These are phyloP conservation scores for Pisolithus orientalis DNA, from an alignment of 768 basidiomycete species.

Conservation along the genomic window DNA sequence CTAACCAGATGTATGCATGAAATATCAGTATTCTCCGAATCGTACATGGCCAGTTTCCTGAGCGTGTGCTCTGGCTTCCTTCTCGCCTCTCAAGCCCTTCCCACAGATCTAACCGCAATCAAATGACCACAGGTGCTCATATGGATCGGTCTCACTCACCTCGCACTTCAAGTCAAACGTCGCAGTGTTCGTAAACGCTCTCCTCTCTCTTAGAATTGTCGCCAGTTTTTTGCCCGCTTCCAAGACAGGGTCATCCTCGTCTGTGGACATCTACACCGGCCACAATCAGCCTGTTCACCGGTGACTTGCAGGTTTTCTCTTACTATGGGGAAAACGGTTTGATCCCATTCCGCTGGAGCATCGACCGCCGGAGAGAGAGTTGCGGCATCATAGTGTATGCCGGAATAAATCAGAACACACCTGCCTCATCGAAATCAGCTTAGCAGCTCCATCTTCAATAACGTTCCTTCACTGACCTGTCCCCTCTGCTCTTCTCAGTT, in stretches of 20 bases:
- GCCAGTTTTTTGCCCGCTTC: constrained; percentile 68
- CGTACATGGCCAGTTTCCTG: constrained; percentile 76
- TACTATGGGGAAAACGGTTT: constrained; percentile 70
- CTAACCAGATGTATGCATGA: neutral
- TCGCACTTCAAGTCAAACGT: constrained; percentile 90
- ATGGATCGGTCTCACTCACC: constrained; percentile 34
- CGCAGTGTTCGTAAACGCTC: constrained; percentile 85
- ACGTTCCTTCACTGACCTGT: constrained; percentile 15
- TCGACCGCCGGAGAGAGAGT: constrained; percentile 72
- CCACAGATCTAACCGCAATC: constrained; percentile 58
- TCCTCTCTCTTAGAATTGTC: constrained; percentile 62
- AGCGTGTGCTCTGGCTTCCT: constrained; percentile 86
- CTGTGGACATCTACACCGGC: constrained; percentile 20
- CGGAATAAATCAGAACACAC: constrained; percentile 84
- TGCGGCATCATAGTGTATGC: constrained; percentile 94
- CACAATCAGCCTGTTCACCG: constrained; percentile 18
- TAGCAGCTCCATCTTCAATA: neutral
- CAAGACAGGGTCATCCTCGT: constrained; percentile 49
- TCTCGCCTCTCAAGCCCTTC: constrained; percentile 87
- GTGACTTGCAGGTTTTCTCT: constrained; percentile 13
- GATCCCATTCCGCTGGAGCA: constrained; percentile 84
- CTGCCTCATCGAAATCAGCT: constrained; percentile 25
- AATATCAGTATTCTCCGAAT: constrained; percentile 74
- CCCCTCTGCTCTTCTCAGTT: constrained; percentile 30
- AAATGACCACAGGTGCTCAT: constrained; percentile 3